These are phyloP conservation scores for Botryotinia narcissicola DNA, from an alignment of 2,329 filamentous ascomycete genomes.

Conservation along the genomic window DNA sequence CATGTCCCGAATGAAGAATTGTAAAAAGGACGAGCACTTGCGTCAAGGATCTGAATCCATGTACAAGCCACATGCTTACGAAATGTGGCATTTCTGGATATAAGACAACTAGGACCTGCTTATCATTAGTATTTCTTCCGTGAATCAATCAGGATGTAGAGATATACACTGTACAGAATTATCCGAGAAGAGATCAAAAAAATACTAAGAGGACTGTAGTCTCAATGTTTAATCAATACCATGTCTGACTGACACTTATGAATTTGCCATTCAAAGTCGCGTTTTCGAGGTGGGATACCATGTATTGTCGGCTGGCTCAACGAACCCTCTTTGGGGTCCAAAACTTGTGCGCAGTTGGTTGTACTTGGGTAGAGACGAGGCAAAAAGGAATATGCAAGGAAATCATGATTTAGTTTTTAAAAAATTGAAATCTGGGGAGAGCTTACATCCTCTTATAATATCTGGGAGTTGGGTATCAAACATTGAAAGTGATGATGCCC, in stretches of 20 bases:
- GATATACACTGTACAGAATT: neutral
- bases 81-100: neutral
- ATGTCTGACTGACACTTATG: neutral
- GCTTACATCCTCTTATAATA: slow-evolving; percentile 13
- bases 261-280: neutral
- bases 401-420: neutral
- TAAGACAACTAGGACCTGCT: neutral
- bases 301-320: neutral
- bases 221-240: slow-evolving; percentile 1
- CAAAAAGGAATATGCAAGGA: slow-evolving; percentile 8
- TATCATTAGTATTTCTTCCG: neutral
- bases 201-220: neutral
- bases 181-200: neutral
- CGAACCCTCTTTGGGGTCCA: slow-evolving; percentile 1
- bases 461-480: slow-evolving; percentile 12
- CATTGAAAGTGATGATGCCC: slow-evolving; percentile 13
- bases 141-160: neutral
- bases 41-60: neutral
- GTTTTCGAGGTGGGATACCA: neutral
- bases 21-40: neutral
- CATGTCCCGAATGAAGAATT: neutral
- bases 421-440: slow-evolving; percentile 4
- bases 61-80: slow-evolving; percentile 1
- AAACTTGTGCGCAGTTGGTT: neutral
- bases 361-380: slow-evolving; percentile 11